Conservation (phyloP, 2,329 filamentous ascomycete genomes). For the Exutisphaerella laricina region DNA sequence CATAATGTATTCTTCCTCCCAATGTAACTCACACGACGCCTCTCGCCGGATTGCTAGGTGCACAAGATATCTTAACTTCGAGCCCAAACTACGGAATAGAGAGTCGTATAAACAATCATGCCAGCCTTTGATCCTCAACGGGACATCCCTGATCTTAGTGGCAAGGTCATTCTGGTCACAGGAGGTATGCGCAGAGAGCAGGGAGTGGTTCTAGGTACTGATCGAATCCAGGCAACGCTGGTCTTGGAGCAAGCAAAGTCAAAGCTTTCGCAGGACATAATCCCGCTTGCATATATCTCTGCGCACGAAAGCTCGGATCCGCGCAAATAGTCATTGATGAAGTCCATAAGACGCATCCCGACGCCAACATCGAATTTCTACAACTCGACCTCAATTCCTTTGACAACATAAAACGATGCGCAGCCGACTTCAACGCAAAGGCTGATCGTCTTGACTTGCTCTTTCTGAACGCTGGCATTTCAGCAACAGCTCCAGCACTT, state of each 20-base stretch:
- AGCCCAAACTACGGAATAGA: no score
- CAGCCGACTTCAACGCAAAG: constrained; percentile 16
- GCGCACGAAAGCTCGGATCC: constrained; percentile 42
- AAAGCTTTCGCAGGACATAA: constrained; percentile 46
- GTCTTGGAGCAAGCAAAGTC: constrained; percentile 31
- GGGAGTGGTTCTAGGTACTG: no score
- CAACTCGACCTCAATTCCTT: constrained; percentile 27
- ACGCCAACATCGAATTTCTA: constrained; percentile 38
- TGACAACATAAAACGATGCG: constrained; percentile 20
- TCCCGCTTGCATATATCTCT: constrained; percentile 52
- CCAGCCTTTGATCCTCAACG: constrained; percentile 22
- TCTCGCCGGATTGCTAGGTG: no score
- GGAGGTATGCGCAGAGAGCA: no score
- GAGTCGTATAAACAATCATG: no score
- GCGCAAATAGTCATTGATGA: constrained; percentile 43
- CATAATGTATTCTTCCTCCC: no score
- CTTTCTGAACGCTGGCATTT: constrained; percentile 22
- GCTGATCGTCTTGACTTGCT: constrained; percentile 23
- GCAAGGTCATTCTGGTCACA: constrained; percentile 29
- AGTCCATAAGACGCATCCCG: constrained; percentile 29
- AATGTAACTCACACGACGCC: no score
- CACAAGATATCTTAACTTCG: no score
- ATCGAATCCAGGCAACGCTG: no score
- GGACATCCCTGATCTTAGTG: constrained; percentile 26
- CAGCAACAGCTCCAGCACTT: constrained; percentile 20